phyloP scores from a whole-genome alignment of 805 yeast genomes.

The Lipomyces yamanashiensis region DNA sequence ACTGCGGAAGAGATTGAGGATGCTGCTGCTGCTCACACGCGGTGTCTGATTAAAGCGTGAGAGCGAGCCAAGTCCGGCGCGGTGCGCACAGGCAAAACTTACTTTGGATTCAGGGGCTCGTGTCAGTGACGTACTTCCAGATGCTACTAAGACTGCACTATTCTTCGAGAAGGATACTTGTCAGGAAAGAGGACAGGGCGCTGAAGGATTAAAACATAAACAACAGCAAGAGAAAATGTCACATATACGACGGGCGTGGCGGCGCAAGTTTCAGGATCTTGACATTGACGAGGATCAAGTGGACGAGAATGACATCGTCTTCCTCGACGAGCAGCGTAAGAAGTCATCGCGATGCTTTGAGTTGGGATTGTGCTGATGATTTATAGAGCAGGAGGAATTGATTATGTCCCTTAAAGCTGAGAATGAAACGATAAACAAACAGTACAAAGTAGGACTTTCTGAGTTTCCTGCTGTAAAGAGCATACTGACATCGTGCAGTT shows the following conservation, averaged over 20 bases:
- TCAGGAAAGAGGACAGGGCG: neutral
- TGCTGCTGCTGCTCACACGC: neutral
- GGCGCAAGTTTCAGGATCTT: conserved; percentile 14
- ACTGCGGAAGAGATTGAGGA: neutral
- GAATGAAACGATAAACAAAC: conserved; percentile 24
- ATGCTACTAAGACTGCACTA: neutral
- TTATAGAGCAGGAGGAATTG: conserved; percentile 32
- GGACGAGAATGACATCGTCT: conserved; percentile 27
- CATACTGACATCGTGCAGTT: neutral
- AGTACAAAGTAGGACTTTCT: conserved; percentile 28
- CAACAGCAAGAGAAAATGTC: conserved; percentile 6
- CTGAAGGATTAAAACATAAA: no score
- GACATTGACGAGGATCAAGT: conserved; percentile 15
- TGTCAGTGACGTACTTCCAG: conserved; percentile 1
- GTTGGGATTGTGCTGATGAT: neutral
- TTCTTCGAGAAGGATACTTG: neutral
- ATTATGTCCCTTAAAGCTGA: conserved; percentile 25
- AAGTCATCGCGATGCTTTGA: neutral
- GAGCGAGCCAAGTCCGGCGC: neutral
- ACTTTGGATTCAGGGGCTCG: conserved; percentile 5
- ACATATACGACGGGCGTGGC: conserved; percentile 26
- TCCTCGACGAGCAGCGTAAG: conserved; percentile 36
- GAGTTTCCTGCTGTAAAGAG: neutral
- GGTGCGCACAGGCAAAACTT: conserved; percentile 5
- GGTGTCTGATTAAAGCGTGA: neutral